Evolutionary conservation across 2,329 filamentous ascomycete genomes (phyloP).

Genomic region (Colletotrichum scovillei): DNA sequence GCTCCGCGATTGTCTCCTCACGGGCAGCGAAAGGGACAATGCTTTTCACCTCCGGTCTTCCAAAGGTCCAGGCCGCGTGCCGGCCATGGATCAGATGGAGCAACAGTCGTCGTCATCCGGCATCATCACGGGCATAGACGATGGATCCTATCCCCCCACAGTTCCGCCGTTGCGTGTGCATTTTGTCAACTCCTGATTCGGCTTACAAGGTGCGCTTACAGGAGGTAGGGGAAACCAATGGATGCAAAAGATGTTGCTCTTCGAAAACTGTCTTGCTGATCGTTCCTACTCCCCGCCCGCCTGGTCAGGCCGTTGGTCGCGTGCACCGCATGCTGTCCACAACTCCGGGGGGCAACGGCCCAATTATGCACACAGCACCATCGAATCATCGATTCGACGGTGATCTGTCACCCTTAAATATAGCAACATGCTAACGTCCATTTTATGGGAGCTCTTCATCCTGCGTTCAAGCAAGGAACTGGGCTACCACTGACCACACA

Average conservation of each 20-base stretch:
- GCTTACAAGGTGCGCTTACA: background rate
- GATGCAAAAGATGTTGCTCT: background rate
- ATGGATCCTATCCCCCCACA: background rate
- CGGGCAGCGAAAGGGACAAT: slow-evolving; percentile 13
- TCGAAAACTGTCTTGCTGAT: background rate
- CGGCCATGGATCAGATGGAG: background rate
- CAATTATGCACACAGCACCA: background rate
- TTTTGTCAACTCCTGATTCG: background rate
- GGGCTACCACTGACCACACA: too few relatives aligned
- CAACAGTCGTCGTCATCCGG: slow-evolving; percentile 26
- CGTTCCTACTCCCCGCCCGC: background rate
- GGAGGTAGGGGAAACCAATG: background rate
- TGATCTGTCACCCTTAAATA: slow-evolving; percentile 23
- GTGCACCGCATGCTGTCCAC: background rate
- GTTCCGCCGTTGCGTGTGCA: slow-evolving; percentile 2
- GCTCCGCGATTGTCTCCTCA: background rate
- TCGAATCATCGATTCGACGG: slow-evolving; percentile 10
- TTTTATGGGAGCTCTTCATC: background rate
- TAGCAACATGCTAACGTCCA: slow-evolving; percentile 12
- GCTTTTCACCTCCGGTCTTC: slow-evolving; percentile 6
- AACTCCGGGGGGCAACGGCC: background rate
- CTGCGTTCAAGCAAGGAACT: background rate
- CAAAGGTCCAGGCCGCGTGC: background rate
- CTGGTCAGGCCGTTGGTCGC: background rate
- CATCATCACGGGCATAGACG: slow-evolving; percentile 14